Percentiles rank a stretch among this genome's conserved stretches.
phyloP scores from a whole-genome alignment of 1,139 yeast species.

The Protomyces inouyei region DNA sequence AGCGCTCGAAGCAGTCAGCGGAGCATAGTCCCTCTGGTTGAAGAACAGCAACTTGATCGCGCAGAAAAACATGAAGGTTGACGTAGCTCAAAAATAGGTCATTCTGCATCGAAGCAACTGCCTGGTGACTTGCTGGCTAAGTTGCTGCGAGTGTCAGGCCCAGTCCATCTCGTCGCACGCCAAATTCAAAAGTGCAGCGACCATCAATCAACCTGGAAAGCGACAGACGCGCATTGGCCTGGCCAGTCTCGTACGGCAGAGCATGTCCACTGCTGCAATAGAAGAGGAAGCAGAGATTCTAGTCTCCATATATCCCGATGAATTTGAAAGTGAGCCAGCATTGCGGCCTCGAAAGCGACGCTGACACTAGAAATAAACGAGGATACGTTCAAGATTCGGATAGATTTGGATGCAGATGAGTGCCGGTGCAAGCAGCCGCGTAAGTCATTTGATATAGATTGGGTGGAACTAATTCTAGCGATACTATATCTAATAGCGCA shows the following conservation, averaged over 20 bases:
- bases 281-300: constrained; percentile 29
- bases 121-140: too few relatives aligned
- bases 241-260: neutral
- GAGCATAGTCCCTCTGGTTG: too few relatives aligned
- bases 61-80: too few relatives aligned
- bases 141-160: too few relatives aligned
- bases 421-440: constrained; percentile 1
- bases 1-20: too few relatives aligned
- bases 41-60: too few relatives aligned
- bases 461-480: constrained; percentile 3
- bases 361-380: constrained; percentile 10
- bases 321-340: constrained; percentile 8
- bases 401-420: constrained; percentile 19
- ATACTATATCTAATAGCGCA: constrained; percentile 9
- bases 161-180: neutral
- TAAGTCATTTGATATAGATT: neutral
- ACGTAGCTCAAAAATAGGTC: too few relatives aligned
- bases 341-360: neutral
- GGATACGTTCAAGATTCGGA: constrained; percentile 20
- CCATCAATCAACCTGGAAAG: too few relatives aligned
- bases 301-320: constrained; percentile 29
- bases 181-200: neutral
- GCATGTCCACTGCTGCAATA: constrained; percentile 17
- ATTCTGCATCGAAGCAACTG: too few relatives aligned
- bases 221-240: too few relatives aligned